Percentiles rank a stretch among this genome's conserved stretches.
phyloP scores from a whole-genome alignment of 177 flowering plant genomes.

The Vitis hybrid region DNA sequence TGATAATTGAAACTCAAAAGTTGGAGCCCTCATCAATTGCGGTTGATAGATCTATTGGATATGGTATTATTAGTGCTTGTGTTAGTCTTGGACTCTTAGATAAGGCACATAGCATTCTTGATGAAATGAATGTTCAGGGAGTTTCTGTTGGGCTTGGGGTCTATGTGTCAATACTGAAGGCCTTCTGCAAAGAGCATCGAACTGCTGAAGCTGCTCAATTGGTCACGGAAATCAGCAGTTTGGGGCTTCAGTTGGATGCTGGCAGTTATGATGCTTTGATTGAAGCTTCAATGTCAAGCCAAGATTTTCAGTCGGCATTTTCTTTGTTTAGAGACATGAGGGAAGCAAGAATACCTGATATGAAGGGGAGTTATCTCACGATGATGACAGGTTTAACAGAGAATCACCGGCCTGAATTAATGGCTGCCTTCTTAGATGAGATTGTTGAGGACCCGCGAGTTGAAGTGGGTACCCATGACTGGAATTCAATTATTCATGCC shows the following conservation, averaged over 20 bases:
- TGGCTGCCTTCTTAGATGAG: conserved; percentile 96
- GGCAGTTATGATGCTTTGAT: conserved; percentile 70
- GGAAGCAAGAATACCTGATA: conserved; percentile 61
- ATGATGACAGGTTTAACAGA: conserved; percentile 94
- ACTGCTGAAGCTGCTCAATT: conserved; percentile 91
- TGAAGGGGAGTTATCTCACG: conserved; percentile 83
- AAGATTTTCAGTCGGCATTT: conserved; percentile 94
- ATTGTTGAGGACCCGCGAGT: conserved; percentile 83
- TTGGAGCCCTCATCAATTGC: conserved; percentile 42
- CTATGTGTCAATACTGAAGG: conserved; percentile 80
- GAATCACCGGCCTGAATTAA: conserved; percentile 85
- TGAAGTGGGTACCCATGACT: conserved; percentile 90
- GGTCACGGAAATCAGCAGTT: conserved; percentile 64
- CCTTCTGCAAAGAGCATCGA: conserved; percentile 76
- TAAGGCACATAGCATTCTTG: conserved; percentile 78
- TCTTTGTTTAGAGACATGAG: conserved; percentile 91
- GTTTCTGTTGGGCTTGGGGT: conserved; percentile 80
- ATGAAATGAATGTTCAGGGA: conserved; percentile 83
- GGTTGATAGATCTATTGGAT: conserved; percentile 65
- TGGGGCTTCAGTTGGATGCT: conserved; percentile 71
- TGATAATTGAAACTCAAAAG: conserved; percentile 75
- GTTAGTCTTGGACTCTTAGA: conserved; percentile 67
- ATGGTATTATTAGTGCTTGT: conserved; percentile 77
- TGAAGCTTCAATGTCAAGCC: conserved; percentile 87
- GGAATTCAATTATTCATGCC: conserved; percentile 97